phyloP scores from a whole-genome alignment of 495 filamentous ascomycete genomes.

The Neurospora terricola region DNA sequence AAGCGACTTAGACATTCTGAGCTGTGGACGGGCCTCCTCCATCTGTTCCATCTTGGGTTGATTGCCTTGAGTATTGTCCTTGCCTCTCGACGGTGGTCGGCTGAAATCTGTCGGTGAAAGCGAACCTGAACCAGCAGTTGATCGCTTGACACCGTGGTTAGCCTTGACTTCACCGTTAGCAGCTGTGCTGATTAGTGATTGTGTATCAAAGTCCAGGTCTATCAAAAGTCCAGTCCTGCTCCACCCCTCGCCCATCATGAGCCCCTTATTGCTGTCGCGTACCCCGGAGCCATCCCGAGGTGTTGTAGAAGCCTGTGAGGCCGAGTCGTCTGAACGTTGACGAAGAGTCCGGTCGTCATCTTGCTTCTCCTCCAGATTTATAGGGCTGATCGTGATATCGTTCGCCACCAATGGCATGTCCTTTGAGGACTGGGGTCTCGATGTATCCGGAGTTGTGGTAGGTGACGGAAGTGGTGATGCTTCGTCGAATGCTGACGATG shows the following conservation, averaged over 20 bases:
- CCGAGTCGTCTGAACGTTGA: slow-evolving; percentile 7
- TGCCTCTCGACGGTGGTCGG: background rate
- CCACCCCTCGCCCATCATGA: slow-evolving; percentile 23
- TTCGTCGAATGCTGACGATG: slow-evolving; percentile 35
- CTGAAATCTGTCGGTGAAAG: background rate
- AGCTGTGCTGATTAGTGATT: slow-evolving; percentile 5
- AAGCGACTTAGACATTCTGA: background rate
- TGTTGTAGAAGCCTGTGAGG: slow-evolving; percentile 14
- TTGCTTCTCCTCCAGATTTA: background rate
- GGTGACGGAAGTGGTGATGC: slow-evolving; percentile 28
- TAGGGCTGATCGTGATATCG: slow-evolving; percentile 1
- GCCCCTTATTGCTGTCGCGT: background rate
- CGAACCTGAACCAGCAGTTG: background rate
- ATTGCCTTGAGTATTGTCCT: background rate
- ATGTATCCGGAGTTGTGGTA: slow-evolving; percentile 36
- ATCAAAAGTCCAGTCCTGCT: slow-evolving; percentile 24
- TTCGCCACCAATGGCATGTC: slow-evolving; percentile 10
- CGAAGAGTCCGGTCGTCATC: slow-evolving; percentile 18
- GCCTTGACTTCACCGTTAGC: background rate
- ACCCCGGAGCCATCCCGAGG: slow-evolving; percentile 12
- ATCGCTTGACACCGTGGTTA: background rate
- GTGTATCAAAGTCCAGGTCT: slow-evolving; percentile 26
- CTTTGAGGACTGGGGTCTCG: slow-evolving; percentile 33
- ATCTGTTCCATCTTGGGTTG: background rate
- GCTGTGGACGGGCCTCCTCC: background rate